A percentile compares a stretch with the other conserved stretches of the same genome.
Conservation (phyloP, 352 stramenopile genomes). For the Pythium pyrilobum region DNA sequence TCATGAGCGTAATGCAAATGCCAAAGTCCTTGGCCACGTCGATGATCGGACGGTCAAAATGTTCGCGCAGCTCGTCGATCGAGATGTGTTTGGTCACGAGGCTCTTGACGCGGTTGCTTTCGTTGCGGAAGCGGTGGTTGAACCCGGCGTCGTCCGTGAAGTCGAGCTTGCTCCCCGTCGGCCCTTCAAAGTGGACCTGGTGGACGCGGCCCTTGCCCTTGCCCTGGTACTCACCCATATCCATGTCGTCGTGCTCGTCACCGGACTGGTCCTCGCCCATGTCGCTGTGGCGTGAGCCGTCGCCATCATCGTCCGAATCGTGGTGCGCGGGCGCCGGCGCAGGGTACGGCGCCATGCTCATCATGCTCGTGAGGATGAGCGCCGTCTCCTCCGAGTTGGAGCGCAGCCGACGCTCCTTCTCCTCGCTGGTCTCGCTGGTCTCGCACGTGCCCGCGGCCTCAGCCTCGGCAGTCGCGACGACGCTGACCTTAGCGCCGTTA, state of each 20-base stretch:
- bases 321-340: neutral
- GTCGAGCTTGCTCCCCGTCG: conserved; percentile 65
- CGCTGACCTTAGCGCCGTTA: too few relatives aligned
- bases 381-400: conserved; percentile 82
- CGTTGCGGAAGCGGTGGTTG: conserved; percentile 70
- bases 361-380: conserved; percentile 83
- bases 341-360: conserved; percentile 57
- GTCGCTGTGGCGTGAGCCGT: conserved; percentile 20
- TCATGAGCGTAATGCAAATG: conserved; percentile 90
- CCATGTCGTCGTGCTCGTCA: conserved; percentile 33
- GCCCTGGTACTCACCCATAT: conserved; percentile 16
- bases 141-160: conserved; percentile 72
- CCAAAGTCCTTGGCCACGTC: conserved; percentile 88
- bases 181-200: conserved; percentile 72
- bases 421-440: conserved; percentile 8
- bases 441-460: conserved; percentile 4
- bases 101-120: conserved; percentile 86
- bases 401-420: conserved; percentile 16
- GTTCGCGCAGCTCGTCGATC: conserved; percentile 75
- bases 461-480: neutral
- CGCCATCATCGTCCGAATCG: conserved; percentile 36
- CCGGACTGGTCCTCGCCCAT: conserved; percentile 24
- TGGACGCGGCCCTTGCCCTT: conserved; percentile 45
- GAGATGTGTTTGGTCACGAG: conserved; percentile 87
- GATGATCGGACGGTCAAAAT: conserved; percentile 86